Evolutionary conservation across 768 basidiomycete species (phyloP), one percentile per base, ranked within the genome.

Genomic region (Tremella mesenterica): DNA sequence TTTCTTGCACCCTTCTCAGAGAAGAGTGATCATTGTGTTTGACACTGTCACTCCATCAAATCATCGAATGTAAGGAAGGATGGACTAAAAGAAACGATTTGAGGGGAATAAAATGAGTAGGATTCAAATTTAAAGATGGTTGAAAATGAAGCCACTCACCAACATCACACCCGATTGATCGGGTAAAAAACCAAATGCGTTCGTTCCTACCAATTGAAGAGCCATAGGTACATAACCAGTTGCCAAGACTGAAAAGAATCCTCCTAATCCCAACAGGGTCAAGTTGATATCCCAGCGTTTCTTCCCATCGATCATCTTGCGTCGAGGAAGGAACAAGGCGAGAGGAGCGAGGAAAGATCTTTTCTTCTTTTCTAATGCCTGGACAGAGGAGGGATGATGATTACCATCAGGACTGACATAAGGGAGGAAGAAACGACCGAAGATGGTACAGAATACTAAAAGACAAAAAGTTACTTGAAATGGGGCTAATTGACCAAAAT

Each of bases 161-260:
- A 65, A 49, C 59, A 64, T 56, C 23, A 53, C 26, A 36, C 64
- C 63, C 36, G 44, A 61, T 13, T 67, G 44, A 18, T 59, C 54
- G 1, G 70, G 67, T 18, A 23, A 41, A 56, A 73, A 74, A 2
- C 54, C 65, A 54, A 64, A 74, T 9, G 52, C 61, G 39, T 71
- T 68, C 1, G 70, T 72, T 1, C 61, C 64, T 12, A 63, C 51
- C 9, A 74, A 47, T 50, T 72, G 73, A 9, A 71, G 53, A 14
- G 61, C 62, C 33, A 72, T 50, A 10, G 62, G 61, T 1, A 72
- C 65, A 39, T 65, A 72, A 10, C 58, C 60, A 1, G 67, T 65
- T 2, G 73, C 73, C 1, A 74, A 56, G 1, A 71, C 67, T 14
- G 60, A 57, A 45, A 64, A 44, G 56, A 69, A 73, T 5, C 54